These are phyloP conservation scores for Xerocomus potaroensis DNA, from an alignment of 768 basidiomycete species.

Conservation along the genomic window DNA sequence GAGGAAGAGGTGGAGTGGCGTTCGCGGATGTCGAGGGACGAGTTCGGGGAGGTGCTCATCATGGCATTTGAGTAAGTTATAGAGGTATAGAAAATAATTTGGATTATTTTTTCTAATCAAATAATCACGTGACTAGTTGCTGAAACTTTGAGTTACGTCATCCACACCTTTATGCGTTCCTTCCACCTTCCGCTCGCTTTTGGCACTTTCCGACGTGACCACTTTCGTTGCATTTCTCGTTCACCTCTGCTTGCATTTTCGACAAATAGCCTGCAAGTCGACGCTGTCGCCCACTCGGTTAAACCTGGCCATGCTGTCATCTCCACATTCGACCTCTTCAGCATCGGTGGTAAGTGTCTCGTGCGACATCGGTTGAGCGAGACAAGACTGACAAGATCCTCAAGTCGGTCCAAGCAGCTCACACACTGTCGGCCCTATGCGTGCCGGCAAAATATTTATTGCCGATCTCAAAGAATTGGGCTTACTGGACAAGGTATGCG, in stretches of 20 bases:
- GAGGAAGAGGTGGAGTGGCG: constrained; percentile 26
- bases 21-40: constrained; percentile 20
- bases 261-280: neutral
- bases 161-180: neutral
- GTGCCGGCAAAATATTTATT: constrained; percentile 87
- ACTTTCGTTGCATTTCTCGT: constrained; percentile 15
- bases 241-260: constrained; percentile 3
- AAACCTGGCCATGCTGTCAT: constrained; percentile 84
- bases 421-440: constrained; percentile 82
- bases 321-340: constrained; percentile 89
- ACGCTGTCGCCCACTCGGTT: constrained; percentile 12
- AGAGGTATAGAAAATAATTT: neutral
- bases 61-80: neutral
- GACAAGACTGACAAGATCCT: constrained; percentile 21
- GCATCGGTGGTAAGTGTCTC: constrained; percentile 69
- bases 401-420: constrained; percentile 58
- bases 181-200: too few species aligned
- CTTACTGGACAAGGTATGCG: constrained; percentile 61
- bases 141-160: neutral
- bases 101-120: constrained; percentile 1
- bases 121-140: neutral
- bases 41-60: constrained; percentile 17
- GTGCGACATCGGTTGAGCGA: neutral
- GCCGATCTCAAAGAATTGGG: constrained; percentile 63
- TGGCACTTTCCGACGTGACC: constrained; percentile 2